A percentile compares a stretch with the other conserved stretches of the same genome.
Conservation (phyloP, 2,329 filamentous ascomycete genomes). For the Fusarium palustre region DNA sequence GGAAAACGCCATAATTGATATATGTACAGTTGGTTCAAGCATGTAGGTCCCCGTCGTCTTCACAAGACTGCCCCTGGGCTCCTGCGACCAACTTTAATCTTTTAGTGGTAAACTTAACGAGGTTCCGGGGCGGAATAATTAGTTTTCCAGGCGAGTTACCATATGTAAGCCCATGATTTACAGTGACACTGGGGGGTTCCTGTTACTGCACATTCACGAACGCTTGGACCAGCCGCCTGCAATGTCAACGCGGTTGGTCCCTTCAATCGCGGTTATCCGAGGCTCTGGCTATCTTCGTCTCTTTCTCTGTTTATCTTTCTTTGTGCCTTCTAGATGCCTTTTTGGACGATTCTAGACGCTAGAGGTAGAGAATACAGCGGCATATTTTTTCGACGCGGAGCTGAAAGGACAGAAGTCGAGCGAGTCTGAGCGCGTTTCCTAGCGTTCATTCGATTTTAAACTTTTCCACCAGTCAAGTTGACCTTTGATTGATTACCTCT, state of each 20-base stretch:
- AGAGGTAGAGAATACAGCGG: not conserved
- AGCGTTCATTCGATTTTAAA: not conserved
- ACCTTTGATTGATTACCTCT: not conserved
- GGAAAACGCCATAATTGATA: no score
- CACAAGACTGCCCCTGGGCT: no score
- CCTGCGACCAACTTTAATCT: no score
- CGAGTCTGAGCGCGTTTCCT: not conserved
- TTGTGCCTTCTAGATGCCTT: not conserved
- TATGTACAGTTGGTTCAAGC: no score
- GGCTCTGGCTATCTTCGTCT: slow-evolving; percentile 1
- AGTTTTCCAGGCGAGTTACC: slow-evolving; percentile 8
- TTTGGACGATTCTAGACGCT: not conserved
- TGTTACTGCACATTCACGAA: slow-evolving; percentile 12
- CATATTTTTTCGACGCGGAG: not conserved
- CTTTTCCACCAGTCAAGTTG: not conserved
- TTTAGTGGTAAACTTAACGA: no score
- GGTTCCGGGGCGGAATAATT: slow-evolving; percentile 26
- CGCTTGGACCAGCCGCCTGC: slow-evolving; percentile 35
- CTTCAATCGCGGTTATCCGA: not conserved
- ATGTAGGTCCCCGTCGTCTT: no score
- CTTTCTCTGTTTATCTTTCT: slow-evolving; percentile 18
- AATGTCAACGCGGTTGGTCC: slow-evolving; percentile 23
- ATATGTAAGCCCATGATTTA: not conserved
- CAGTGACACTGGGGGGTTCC: not conserved
- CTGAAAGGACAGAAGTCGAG: not conserved